Conservation (phyloP, 2,329 filamentous ascomycete species). For the Aurifilum marmelostoma region DNA sequence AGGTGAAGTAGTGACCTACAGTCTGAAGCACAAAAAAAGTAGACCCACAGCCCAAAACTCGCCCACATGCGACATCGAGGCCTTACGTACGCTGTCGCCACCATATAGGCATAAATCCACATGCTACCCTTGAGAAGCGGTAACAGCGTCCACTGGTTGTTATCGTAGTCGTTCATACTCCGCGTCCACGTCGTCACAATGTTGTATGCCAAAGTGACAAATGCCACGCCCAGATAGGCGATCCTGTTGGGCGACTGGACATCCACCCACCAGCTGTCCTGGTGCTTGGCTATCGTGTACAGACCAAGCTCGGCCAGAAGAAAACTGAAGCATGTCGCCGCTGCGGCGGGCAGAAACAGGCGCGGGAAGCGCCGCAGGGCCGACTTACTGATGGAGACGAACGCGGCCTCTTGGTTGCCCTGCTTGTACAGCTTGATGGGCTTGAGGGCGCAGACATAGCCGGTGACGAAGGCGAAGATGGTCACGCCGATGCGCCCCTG, state of each 20-base stretch:
- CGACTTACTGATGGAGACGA: slow-evolving; percentile 57
- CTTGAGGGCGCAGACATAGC: slow-evolving; percentile 66
- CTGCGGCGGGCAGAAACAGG: slow-evolving; percentile 59
- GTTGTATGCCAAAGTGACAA: slow-evolving; percentile 49
- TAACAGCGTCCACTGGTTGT: slow-evolving; percentile 61
- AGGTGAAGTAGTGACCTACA: slow-evolving; percentile 33
- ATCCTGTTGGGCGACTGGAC: slow-evolving; percentile 50
- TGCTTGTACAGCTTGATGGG: slow-evolving; percentile 58
- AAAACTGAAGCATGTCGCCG: slow-evolving; percentile 60
- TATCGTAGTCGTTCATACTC: slow-evolving; percentile 56
- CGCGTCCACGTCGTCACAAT: slow-evolving; percentile 56
- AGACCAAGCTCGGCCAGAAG: slow-evolving; percentile 56
- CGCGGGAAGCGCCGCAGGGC: slow-evolving; percentile 62
- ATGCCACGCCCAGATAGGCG: slow-evolving; percentile 43
- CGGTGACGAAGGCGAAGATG: slow-evolving; percentile 67
- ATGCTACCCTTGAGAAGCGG: slow-evolving; percentile 59
- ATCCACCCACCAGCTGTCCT: slow-evolving; percentile 63
- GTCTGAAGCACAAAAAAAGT: slow-evolving; percentile 48
- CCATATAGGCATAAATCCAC: slow-evolving; percentile 56
- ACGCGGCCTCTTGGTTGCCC: slow-evolving; percentile 57
- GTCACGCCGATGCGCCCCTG: slow-evolving; percentile 68
- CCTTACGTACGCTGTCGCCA: slow-evolving; percentile 54
- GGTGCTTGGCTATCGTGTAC: slow-evolving; percentile 57
- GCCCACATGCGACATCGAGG: slow-evolving; percentile 53
- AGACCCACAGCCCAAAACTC: slow-evolving; percentile 51